Conservation (phyloP, 2,329 filamentous ascomycete species). For the Pseudocercospora vitis region DNA sequence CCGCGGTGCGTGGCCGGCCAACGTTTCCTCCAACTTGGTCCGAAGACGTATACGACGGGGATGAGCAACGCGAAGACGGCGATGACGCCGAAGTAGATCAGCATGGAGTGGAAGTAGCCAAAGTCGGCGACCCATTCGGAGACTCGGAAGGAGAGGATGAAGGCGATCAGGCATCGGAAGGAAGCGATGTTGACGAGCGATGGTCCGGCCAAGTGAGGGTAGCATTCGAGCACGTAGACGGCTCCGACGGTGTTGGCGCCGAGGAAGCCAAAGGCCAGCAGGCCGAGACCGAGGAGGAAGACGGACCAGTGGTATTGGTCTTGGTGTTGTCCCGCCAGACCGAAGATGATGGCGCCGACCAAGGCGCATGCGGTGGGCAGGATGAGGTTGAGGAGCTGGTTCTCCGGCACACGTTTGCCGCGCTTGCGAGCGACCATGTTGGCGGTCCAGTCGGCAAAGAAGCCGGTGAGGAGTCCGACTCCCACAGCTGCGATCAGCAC, state of each 20-base stretch:
- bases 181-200: slow-evolving; percentile 36
- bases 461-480: slow-evolving; percentile 30
- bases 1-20: slow-evolving; percentile 26
- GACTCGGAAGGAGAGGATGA: slow-evolving; percentile 32
- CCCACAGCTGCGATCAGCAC: slow-evolving; percentile 30
- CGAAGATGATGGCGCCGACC: slow-evolving; percentile 33
- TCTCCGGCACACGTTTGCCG: slow-evolving; percentile 33
- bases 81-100: slow-evolving; percentile 35
- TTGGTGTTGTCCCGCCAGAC: slow-evolving; percentile 29
- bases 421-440: slow-evolving; percentile 31
- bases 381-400: slow-evolving; percentile 33
- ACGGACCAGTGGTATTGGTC: slow-evolving; percentile 29
- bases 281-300: slow-evolving; percentile 32
- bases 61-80: slow-evolving; percentile 28
- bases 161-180: slow-evolving; percentile 36
- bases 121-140: slow-evolving; percentile 33
- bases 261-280: slow-evolving; percentile 36
- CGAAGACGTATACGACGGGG: slow-evolving; percentile 32
- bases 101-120: slow-evolving; percentile 33
- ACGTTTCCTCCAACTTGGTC: slow-evolving; percentile 25
- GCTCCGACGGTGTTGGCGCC: slow-evolving; percentile 35
- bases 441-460: slow-evolving; percentile 31
- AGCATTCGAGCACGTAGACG: slow-evolving; percentile 37
- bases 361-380: slow-evolving; percentile 32
- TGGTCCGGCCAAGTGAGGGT: slow-evolving; percentile 36